Conservation (phyloP, 2,329 filamentous ascomycete genomes). For the Apiospora marii region DNA sequence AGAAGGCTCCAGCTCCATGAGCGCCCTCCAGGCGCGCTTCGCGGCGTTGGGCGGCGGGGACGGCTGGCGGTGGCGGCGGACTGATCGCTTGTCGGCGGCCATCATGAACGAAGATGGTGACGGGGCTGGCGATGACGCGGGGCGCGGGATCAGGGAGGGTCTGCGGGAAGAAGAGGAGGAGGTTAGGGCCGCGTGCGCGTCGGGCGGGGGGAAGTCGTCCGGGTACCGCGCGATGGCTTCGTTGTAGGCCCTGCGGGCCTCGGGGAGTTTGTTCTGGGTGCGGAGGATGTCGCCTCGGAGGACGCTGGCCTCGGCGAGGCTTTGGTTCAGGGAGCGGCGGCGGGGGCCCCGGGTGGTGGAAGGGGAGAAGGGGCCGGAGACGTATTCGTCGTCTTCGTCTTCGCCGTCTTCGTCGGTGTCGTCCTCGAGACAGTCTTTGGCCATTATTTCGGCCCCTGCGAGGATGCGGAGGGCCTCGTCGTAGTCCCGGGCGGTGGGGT, state of each 20-base stretch:
- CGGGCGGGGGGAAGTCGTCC: neutral
- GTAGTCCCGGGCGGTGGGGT: neutral
- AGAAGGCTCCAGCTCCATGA: neutral
- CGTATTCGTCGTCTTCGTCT: neutral
- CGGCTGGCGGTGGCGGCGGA: neutral
- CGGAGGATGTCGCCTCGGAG: constrained; percentile 12
- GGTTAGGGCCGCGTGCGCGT: neutral
- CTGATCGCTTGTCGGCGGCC: neutral
- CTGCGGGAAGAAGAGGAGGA: neutral
- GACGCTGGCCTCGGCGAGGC: neutral
- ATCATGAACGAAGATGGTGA: no score
- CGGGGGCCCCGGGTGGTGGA: neutral
- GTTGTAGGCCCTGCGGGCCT: constrained; percentile 17
- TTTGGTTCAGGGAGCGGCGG: neutral
- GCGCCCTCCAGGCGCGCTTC: neutral
- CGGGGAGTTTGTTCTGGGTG: neutral
- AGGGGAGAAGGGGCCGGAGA: no score
- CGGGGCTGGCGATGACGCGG: neutral
- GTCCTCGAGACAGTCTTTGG: neutral
- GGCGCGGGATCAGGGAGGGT: neutral
- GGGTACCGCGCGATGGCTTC: constrained; percentile 13
- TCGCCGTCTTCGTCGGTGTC: neutral
- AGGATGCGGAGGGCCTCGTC: neutral
- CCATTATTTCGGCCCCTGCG: neutral
- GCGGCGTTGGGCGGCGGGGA: neutral